Percentiles rank a stretch among this genome's conserved stretches.
phyloP scores from a whole-genome alignment of 108 stramenopile genomes.

The Conticribra guillardii region DNA sequence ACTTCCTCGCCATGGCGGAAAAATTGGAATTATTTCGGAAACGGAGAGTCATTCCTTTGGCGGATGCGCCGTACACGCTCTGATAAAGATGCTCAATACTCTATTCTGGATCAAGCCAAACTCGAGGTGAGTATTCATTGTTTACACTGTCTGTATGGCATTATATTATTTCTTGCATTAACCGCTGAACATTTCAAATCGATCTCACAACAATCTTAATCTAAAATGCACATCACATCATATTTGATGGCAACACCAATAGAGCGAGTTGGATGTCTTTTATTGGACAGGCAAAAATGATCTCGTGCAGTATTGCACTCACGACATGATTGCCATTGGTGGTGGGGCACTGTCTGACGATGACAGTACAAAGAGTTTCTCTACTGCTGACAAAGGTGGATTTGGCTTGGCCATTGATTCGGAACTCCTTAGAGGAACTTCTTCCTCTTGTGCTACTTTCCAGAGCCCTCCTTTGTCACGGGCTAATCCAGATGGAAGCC shows the following conservation, averaged over 20 bases:
- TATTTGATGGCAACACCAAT: too few species aligned
- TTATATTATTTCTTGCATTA: too few species aligned
- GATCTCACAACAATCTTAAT: too few species aligned
- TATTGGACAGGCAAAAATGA: slow-evolving; percentile 55
- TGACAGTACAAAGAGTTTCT: slow-evolving; percentile 10
- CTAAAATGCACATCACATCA: too few species aligned
- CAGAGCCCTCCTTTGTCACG: slow-evolving; percentile 64
- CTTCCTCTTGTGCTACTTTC: slow-evolving; percentile 72
- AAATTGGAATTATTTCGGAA: slow-evolving; percentile 67
- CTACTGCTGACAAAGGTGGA: slow-evolving; percentile 54
- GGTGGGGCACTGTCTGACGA: slow-evolving; percentile 49
- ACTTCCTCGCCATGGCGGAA: slow-evolving; percentile 67
- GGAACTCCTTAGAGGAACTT: slow-evolving; percentile 71
- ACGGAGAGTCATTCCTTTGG: slow-evolving; percentile 75
- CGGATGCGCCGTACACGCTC: slow-evolving; percentile 69
- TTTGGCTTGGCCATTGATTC: slow-evolving; percentile 78
- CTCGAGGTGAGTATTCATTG: too few species aligned
- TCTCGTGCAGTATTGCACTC: slow-evolving; percentile 64
- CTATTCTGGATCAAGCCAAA: slow-evolving; percentile 76
- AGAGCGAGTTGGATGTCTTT: slow-evolving; percentile 80
- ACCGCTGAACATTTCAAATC: too few species aligned
- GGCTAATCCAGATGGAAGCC: slow-evolving; percentile 40
- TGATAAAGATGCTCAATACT: slow-evolving; percentile 50
- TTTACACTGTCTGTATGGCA: too few species aligned
- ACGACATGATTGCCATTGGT: slow-evolving; percentile 70